Conservation (phyloP, 2,329 filamentous ascomycete species). For the Diaporthe citrichinensis region DNA sequence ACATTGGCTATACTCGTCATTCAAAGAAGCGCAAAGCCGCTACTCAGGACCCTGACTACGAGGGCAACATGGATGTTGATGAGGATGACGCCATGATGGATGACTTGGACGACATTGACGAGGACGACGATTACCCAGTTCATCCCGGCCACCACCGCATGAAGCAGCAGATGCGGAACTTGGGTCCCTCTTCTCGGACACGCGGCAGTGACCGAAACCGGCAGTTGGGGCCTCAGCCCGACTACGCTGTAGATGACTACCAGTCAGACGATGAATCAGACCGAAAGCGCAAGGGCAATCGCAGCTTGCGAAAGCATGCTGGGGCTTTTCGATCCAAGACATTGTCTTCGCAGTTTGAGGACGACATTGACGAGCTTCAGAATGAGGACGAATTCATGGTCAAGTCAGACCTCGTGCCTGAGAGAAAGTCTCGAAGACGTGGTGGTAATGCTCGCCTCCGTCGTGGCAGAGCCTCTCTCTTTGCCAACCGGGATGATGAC, state of each 20-base stretch:
- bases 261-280: slow-evolving; percentile 24
- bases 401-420: slow-evolving; percentile 48
- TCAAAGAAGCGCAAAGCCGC: slow-evolving; percentile 32
- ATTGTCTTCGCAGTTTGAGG: not conserved
- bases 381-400: slow-evolving; percentile 41
- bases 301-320: slow-evolving; percentile 21
- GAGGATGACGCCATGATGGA: slow-evolving; percentile 43
- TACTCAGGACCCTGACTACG: slow-evolving; percentile 52
- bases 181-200: slow-evolving; percentile 10
- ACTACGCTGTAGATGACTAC: slow-evolving; percentile 23
- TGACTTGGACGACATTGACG: slow-evolving; percentile 30
- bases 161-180: slow-evolving; percentile 10
- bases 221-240: not conserved
- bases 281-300: slow-evolving; percentile 20
- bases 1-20: slow-evolving; percentile 31
- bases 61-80: slow-evolving; percentile 40
- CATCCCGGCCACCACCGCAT: slow-evolving; percentile 36
- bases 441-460: slow-evolving; percentile 42
- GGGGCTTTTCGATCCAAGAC: not conserved
- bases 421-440: slow-evolving; percentile 38
- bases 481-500: slow-evolving; percentile 45
- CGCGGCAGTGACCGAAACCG: slow-evolving; percentile 24
- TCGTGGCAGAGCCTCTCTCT: slow-evolving; percentile 50
- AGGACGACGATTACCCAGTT: slow-evolving; percentile 35
- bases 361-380: slow-evolving; percentile 41